phyloP scores from a whole-genome alignment of 2,329 filamentous ascomycete genomes.

The Fonsecaea erecta region DNA sequence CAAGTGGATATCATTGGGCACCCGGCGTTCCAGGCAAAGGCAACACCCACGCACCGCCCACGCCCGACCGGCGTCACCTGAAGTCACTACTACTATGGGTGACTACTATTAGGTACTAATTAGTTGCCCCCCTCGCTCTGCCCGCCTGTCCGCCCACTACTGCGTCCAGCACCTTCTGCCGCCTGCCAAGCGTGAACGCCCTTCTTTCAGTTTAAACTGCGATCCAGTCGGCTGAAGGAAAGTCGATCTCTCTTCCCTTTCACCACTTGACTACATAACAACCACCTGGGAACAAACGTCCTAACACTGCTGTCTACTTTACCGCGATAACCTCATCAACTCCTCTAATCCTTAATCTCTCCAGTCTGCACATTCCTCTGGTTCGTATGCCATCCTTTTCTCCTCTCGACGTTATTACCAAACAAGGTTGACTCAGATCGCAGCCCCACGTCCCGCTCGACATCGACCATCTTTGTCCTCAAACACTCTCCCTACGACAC shows the following conservation, averaged over 20 bases:
- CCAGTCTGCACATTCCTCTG: slow-evolving; percentile 4
- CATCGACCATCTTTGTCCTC: slow-evolving; percentile 28
- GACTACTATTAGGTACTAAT: not conserved
- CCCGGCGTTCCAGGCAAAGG: not conserved
- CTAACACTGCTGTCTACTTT: slow-evolving; percentile 14
- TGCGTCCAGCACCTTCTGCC: slow-evolving; percentile 4
- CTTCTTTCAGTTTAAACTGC: slow-evolving; percentile 2
- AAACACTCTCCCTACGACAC: slow-evolving; percentile 17
- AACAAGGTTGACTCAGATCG: slow-evolving; percentile 29
- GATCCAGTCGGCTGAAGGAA: slow-evolving; percentile 7
- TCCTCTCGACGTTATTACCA: not conserved
- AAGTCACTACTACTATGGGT: not conserved
- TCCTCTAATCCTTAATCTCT: slow-evolving; percentile 11
- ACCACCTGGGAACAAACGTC: slow-evolving; percentile 21
- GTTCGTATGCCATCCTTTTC: slow-evolving; percentile 13
- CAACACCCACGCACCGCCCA: slow-evolving; percentile 2
- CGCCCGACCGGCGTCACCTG: not conserved
- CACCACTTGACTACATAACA: slow-evolving; percentile 16
- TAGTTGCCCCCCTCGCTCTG: not conserved
- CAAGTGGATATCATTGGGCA: slow-evolving; percentile 7
- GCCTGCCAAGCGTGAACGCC: slow-evolving; percentile 5
- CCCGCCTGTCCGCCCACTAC: not conserved
- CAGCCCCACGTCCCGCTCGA: slow-evolving; percentile 30
- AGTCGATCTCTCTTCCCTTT: slow-evolving; percentile 22
- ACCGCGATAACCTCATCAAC: slow-evolving; percentile 14